A percentile compares a stretch with the other conserved stretches of the same genome.
phyloP scores from a whole-genome alignment of 495 filamentous ascomycete species.

The Penicillium fimorum region DNA sequence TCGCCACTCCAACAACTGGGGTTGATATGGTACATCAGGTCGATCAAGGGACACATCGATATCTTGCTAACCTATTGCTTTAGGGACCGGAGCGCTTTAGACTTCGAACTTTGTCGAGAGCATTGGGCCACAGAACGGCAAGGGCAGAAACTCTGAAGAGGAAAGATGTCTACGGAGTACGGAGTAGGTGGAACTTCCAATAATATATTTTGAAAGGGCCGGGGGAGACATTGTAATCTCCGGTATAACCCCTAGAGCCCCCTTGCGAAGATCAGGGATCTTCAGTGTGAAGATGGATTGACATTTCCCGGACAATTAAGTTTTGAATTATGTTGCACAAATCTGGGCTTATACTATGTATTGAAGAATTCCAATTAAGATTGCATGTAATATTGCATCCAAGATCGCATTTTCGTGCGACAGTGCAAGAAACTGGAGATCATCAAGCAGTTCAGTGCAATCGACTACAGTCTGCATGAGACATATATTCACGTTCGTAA shows the following conservation, averaged over 20 bases:
- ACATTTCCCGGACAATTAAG: not conserved
- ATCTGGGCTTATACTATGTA: not conserved
- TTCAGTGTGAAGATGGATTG: not conserved
- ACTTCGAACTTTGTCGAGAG: not conserved
- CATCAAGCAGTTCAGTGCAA: not conserved
- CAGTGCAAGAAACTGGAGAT: not conserved
- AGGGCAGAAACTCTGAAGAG: not conserved
- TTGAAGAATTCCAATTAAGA: not conserved
- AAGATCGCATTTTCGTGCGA: not conserved
- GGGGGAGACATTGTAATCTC: not conserved
- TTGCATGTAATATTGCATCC: not conserved
- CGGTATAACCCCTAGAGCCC: not conserved
- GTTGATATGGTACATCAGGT: not conserved
- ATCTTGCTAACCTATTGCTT: not conserved
- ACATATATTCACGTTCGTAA: not conserved
- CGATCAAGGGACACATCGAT: not conserved
- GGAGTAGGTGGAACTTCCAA: not conserved
- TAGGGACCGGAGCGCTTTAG: not conserved
- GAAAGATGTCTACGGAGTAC: not conserved
- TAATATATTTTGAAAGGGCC: not conserved
- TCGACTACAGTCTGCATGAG: not conserved
- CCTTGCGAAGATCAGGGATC: not conserved
- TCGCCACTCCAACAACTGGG: not conserved
- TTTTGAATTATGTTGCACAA: not conserved
- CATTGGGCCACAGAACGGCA: not conserved